Base-by-base conservation (phyloP, 306 rosid genomes). In the Sechiopsis laciniata region DNA sequence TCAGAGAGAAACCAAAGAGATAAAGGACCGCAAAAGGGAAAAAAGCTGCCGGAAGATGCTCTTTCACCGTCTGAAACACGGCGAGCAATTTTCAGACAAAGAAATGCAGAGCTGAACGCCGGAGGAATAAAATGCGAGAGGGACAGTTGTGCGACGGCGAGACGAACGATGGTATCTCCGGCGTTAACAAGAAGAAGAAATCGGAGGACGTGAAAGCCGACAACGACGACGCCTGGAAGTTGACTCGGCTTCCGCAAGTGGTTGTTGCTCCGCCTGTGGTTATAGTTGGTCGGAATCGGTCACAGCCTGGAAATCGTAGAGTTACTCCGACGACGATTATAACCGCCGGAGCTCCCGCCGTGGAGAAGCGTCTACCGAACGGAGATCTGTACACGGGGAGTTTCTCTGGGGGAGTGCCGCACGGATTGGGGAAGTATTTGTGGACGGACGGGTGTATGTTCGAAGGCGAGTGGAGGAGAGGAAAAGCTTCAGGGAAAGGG, bases 391-490 rank as follows among this genome's bases (percentile, higher is more conserved):
- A 89, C 86, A 83, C 83, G 69, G 99, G 99, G 0, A 85, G 82
- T 74, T 94, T 90, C 82, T 84, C 88, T 5, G 88, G 87, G 0
- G 83, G 77, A 71, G 81, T 71, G 19, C 99, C 97, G 0, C 81
- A 84, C 84, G 97, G 99, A 80, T 91, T 91, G 20, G 97, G 99
- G 1, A 94, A 91, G 79, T 94, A 94, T 45, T 56, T 88, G 50
- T 94, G 99, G 99, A 75, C 76, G 0, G 99, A 94, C 80, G 96
- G 99, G 8, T 94, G 97, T 80, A 84, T 91, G 95, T 91, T 89
- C 81, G 96, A 87, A 32, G 99, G 99, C 0, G 96, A 89, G 45
- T 94, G 99, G 99, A 83, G 88, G 69, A 77, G 84, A 55, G 99
- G 99, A 0, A 94, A 94, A 32, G 97, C 96, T 53, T 89, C 89